Percentiles rank a stretch among this genome's conserved stretches.
These are phyloP conservation scores for Manihot esculenta DNA, from an alignment of 441 rosid genomes.

Conservation along the genomic window DNA sequence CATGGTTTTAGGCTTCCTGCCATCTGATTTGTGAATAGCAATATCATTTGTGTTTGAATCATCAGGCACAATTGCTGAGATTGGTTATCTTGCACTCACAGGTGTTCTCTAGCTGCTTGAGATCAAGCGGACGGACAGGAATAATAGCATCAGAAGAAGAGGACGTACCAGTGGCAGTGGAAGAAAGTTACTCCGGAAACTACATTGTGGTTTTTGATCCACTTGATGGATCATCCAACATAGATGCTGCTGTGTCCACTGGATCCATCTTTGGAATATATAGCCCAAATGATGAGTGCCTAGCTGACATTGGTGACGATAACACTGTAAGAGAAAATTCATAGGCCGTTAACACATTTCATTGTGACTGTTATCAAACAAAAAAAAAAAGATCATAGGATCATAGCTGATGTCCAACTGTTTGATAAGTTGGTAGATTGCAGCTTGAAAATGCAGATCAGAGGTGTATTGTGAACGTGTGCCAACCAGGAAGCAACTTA, in stretches of 20 bases:
- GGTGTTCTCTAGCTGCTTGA: conserved; percentile 92
- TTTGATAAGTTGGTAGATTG: conserved; percentile 21
- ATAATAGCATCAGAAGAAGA: conserved; percentile 96
- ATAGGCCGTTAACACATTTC: background rate
- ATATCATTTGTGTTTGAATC: background rate
- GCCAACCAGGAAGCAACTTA: conserved; percentile 92
- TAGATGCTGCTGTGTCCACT: conserved; percentile 90
- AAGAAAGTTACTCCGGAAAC: conserved; percentile 92
- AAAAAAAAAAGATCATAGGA: background rate
- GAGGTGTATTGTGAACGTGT: conserved; percentile 81
- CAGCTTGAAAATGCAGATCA: conserved; percentile 61
- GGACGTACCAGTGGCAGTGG: conserved; percentile 95
- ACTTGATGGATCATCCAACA: conserved; percentile 93
- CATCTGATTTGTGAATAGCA: background rate
- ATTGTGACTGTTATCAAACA: background rate
- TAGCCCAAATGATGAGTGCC: conserved; percentile 87
- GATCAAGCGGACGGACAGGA: conserved; percentile 91
- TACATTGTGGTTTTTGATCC: conserved; percentile 90
- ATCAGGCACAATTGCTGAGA: background rate
- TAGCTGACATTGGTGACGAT: conserved; percentile 63
- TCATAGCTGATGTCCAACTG: background rate
- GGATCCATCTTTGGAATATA: conserved; percentile 96
- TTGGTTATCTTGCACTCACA: conserved; percentile 26
- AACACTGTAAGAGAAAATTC: conserved; percentile 41
- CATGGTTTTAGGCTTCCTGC: background rate